These are phyloP conservation scores for Entamoeba invadens DNA, from an alignment of 208 protist genomes.

Conservation along the genomic window DNA sequence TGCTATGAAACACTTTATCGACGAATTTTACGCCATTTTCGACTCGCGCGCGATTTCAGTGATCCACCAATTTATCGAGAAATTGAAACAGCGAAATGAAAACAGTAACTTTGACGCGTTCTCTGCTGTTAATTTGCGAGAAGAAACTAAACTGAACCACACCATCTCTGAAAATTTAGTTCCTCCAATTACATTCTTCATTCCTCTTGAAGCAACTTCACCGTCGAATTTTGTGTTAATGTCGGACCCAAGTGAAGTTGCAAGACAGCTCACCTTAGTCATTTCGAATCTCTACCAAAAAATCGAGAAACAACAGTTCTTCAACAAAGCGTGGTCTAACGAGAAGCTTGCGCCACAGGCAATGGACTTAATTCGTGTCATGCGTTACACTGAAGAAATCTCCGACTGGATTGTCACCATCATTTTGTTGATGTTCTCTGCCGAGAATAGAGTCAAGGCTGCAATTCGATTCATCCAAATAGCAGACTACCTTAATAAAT, in stretches of 20 bases:
- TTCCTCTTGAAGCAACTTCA: not conserved
- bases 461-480: slow-evolving; percentile 5
- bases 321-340: not conserved
- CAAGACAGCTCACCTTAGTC: not conserved
- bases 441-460: not conserved
- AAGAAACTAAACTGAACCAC: not conserved
- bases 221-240: not conserved
- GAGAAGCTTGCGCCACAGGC: not conserved
- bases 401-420: not conserved
- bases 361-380: not conserved
- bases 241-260: not conserved
- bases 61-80: not conserved
- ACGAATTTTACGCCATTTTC: not conserved
- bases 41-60: not conserved
- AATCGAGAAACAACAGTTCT: not conserved
- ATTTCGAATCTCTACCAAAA: not conserved
- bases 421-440: not conserved
- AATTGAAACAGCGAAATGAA: not conserved
- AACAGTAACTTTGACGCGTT: not conserved
- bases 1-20: not conserved
- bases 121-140: not conserved
- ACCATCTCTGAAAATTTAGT: not conserved
- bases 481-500: not conserved
- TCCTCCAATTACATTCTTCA: not conserved
- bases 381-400: not conserved